Conservation (phyloP, 306 rosid genomes). For the Glycine tomentella region DNA sequence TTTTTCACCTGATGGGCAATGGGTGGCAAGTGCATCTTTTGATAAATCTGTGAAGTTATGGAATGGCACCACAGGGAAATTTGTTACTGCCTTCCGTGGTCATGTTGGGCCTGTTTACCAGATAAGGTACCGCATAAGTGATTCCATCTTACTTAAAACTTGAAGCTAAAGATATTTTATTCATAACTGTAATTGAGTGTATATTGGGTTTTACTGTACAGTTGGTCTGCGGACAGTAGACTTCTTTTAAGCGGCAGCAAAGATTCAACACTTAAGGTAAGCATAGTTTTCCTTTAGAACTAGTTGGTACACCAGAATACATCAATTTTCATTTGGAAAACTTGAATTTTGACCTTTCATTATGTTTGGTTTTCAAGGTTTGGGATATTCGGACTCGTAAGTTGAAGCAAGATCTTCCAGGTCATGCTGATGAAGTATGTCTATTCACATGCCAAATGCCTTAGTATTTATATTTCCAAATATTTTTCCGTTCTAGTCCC, state of each 20-base stretch:
- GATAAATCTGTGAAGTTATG: slow-evolving; percentile 94
- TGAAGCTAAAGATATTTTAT: slow-evolving; percentile 1
- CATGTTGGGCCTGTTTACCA: slow-evolving; percentile 97
- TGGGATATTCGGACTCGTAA: slow-evolving; percentile 90
- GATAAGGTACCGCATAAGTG: slow-evolving; percentile 65
- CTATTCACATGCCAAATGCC: slow-evolving; percentile 12
- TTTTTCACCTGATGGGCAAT: slow-evolving; percentile 98
- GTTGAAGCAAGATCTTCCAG: slow-evolving; percentile 96
- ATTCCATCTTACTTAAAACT: slow-evolving; percentile 34
- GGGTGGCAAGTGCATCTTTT: slow-evolving; percentile 96
- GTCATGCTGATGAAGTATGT: slow-evolving; percentile 92
- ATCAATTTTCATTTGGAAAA: slow-evolving; percentile 17
- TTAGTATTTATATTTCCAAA: background rate
- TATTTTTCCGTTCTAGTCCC: background rate
- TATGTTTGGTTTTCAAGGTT: slow-evolving; percentile 58
- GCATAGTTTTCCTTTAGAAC: background rate
- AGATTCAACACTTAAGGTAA: slow-evolving; percentile 94
- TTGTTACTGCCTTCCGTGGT: slow-evolving; percentile 83
- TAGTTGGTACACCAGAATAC: background rate
- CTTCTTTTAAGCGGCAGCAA: slow-evolving; percentile 91
- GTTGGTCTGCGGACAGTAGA: slow-evolving; percentile 99
- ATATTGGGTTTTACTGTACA: slow-evolving; percentile 49
- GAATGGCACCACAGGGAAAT: slow-evolving; percentile 86
- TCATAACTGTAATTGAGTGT: slow-evolving; percentile 40
- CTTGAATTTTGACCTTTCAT: slow-evolving; percentile 17